Evolutionary conservation across 2,329 filamentous ascomycete species (phyloP), one percentile per base, ranked within the genome.

Genomic region (Ceratocystis alfenasii): DNA sequence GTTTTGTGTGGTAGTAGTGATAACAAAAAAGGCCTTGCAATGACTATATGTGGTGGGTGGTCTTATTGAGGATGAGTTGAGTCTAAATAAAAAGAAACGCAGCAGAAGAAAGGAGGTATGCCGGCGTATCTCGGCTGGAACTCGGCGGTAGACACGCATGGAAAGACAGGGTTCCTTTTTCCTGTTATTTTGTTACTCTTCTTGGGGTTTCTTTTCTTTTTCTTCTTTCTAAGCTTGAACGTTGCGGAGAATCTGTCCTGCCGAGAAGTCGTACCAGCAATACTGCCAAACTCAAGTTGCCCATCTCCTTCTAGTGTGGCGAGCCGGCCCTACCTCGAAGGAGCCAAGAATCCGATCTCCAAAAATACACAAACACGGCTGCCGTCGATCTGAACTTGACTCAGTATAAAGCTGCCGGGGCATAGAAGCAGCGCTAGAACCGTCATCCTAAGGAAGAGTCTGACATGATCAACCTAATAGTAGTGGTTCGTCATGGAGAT

Each of bases 401-500:
- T 8, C 10, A 15, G 20, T 22, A 50, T 25, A 25, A 12, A 5
- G 46, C 22, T 20, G 48, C 7, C 20, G n/a, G 48, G 20, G 48
- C 48, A 25, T 57, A 33, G 25, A 57, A 57, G 53, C 53, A 57
- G 25, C 53, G 25, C 53, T 57, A 57, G 53, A 57, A 57, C 53
- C 22, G 25, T 17, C 28, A 6, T 30, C 22, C 10, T 5, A 41
- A 12, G 36, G 12, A 41, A 12, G 36, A 41, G 36, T 12, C 36
- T 12, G 36, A 41, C 36, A 41, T 41, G 36, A 41, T 15, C 36
- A 41, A 5, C 36, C 36, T 41, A 41, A 41, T 41, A 12, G 36
- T 15, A 3, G 36, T 41, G 36, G 36, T 15, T 41, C 10, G 36
- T 41, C 36, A 1, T 12, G 3, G 36, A 41, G 10, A 41, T 41